Evolutionary conservation across 495 filamentous ascomycete species (phyloP), one percentile per base, ranked within the genome.

Genomic region (Schizothecium vesticola): DNA sequence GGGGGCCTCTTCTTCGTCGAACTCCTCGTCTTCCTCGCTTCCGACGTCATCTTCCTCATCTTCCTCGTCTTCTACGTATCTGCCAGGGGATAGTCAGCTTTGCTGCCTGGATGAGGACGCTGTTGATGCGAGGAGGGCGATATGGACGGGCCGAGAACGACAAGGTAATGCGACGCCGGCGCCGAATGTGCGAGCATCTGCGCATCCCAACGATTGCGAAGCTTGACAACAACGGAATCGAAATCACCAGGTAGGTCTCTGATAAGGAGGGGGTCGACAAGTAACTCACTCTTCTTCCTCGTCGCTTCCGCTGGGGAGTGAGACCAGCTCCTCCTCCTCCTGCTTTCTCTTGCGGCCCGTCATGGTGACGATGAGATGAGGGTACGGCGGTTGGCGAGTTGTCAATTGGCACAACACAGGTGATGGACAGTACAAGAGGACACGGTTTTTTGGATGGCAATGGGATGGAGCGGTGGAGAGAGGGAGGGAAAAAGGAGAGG

Each of bases 281-380:
- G 29, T 12, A 67, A 78, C 82, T 80, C 80, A 85, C 82, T 85
- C 82, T 70, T 84, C 82, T 64, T 85, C 82, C 73, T 85, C 82
- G 71, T 85, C 82, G 31, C 80, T 80, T 61, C 73, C 82, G 63
- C 80, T 80, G 63, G 82, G 82, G 64, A 85, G 80, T 59, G 82
- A 81, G 71, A 85, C 81, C 57, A 85, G 82, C 80, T 85, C 82
- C 64, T 85, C 82, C 69, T 83, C 81, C 71, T 83, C 81, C 43
- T 82, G 80, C 77, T 82, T 83, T 72, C 82, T 82, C 71, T 77
- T 77, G 65, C 82, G 81, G 69, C 79, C 73, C 63, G 78, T 74
- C 82, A 85, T 85, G 65, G 66, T 72, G 72, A 36, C 59, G 73
- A 67, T 29, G 28, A 69, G 60, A 51, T 74, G 60, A 5, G 51